Evolutionary conservation across 768 basidiomycete species (phyloP).

Genomic region (Boletus rubescentipes): DNA sequence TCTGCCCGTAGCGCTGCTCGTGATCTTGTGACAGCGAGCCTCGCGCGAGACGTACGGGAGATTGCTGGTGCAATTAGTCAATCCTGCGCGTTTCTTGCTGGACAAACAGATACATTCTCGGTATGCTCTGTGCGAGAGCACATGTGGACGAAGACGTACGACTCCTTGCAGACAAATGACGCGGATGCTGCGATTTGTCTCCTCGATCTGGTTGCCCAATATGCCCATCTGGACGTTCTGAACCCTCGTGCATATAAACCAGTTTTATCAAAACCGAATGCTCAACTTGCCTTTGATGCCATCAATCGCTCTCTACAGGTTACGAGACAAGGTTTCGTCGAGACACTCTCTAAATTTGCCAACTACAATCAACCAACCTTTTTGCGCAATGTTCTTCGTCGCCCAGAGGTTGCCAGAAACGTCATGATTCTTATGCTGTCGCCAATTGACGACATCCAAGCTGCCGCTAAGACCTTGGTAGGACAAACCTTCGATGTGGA

Average conservation of each 20-base stretch:
- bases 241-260: conserved; percentile 49
- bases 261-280: conserved; percentile 33
- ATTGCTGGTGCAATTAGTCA: conserved; percentile 31
- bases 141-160: conserved; percentile 71
- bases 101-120: conserved; percentile 30
- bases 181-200: conserved; percentile 56
- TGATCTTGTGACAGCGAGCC: conserved; percentile 36
- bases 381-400: conserved; percentile 54
- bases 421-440: conserved; percentile 76
- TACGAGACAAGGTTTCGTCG: conserved; percentile 63
- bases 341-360: conserved; percentile 61
- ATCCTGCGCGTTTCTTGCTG: conserved; percentile 36
- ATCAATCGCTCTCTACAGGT: conserved; percentile 60
- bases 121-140: conserved; percentile 47
- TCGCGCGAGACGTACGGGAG: conserved; percentile 35
- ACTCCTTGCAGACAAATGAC: conserved; percentile 57
- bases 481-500: conserved; percentile 90
- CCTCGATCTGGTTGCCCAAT: conserved; percentile 54
- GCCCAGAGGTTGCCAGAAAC: conserved; percentile 55
- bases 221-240: conserved; percentile 67
- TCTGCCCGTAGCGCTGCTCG: conserved; percentile 41
- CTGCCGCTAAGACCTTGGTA: conserved; percentile 74
- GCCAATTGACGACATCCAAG: conserved; percentile 71
- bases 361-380: conserved; percentile 56
- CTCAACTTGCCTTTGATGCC: conserved; percentile 42